Conservation (phyloP, 1,139 yeast species). For the Kluyveromyces sp. region DNA sequence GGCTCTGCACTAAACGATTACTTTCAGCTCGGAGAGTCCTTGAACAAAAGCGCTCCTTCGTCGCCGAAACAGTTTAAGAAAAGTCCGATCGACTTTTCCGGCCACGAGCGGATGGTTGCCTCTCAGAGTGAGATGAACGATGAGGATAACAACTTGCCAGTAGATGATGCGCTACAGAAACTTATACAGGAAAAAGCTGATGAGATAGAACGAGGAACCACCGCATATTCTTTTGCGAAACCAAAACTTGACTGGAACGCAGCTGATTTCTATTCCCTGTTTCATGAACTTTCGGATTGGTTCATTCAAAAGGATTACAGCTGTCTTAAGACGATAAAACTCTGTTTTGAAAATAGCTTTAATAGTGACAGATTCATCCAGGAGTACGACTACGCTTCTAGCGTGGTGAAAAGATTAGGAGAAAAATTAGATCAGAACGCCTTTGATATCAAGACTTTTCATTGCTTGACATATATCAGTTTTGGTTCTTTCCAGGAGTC, state of each 20-base stretch:
- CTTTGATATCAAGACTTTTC: constrained; percentile 10
- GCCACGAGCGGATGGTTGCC: constrained; percentile 8
- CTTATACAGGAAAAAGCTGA: constrained; percentile 33
- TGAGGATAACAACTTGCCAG: constrained; percentile 33
- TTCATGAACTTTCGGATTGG: constrained; percentile 57
- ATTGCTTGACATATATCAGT: constrained; percentile 22
- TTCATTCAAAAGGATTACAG: constrained; percentile 47
- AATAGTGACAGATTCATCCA: constrained; percentile 20
- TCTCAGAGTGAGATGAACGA: constrained; percentile 11
- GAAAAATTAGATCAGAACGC: constrained; percentile 8
- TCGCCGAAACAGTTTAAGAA: constrained; percentile 10
- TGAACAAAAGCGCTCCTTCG: not conserved
- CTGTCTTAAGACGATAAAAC: constrained; percentile 15
- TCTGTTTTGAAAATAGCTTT: constrained; percentile 18
- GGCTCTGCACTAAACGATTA: constrained; percentile 11
- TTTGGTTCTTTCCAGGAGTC: constrained; percentile 21
- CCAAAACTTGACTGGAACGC: constrained; percentile 43
- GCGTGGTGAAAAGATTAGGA: constrained; percentile 10
- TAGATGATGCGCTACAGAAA: constrained; percentile 33
- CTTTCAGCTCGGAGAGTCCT: constrained; percentile 1
- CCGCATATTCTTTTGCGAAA: constrained; percentile 28
- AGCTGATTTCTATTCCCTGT: constrained; percentile 37
- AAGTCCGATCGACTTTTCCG: not conserved
- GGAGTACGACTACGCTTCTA: constrained; percentile 18
- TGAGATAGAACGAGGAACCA: constrained; percentile 24